Evolutionary conservation across 192 early-diverging fungal species (phyloP).

Genomic region (Coemansia sp.): DNA sequence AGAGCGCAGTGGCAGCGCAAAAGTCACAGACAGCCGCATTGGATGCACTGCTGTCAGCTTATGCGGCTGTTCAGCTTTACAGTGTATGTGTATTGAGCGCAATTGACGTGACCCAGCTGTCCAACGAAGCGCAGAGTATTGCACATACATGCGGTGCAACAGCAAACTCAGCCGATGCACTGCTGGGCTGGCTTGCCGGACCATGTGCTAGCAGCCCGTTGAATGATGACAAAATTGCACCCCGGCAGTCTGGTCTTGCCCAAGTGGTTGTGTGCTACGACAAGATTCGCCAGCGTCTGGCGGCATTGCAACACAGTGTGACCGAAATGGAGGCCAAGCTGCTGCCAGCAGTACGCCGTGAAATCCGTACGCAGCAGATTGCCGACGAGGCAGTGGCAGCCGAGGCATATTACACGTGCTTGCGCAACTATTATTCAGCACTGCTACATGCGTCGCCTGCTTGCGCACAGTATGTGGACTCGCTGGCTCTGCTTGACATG

Average conservation of each 20-base stretch:
- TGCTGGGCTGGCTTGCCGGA: neutral
- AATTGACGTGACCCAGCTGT: constrained; percentile 11
- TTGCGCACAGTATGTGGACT: constrained; percentile 16
- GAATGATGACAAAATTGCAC: too few relatives aligned
- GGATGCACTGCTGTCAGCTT: constrained; percentile 27
- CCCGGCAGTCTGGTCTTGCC: neutral
- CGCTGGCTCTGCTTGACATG: constrained; percentile 39
- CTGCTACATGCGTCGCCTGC: constrained; percentile 25
- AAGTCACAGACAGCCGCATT: constrained; percentile 28
- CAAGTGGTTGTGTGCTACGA: constrained; percentile 31
- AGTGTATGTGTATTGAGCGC: constrained; percentile 18
- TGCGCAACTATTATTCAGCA: constrained; percentile 38
- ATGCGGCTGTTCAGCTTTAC: constrained; percentile 30
- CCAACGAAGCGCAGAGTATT: constrained; percentile 17
- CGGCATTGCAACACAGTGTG: constrained; percentile 11
- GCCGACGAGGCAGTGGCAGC: constrained; percentile 24
- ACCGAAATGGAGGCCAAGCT: constrained; percentile 13
- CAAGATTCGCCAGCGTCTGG: constrained; percentile 26
- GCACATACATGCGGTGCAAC: neutral
- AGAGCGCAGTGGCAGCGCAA: constrained; percentile 19
- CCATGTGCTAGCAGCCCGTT: neutral
- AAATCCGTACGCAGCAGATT: constrained; percentile 17
- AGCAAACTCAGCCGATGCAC: neutral
- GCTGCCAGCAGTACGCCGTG: constrained; percentile 17
- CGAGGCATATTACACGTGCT: constrained; percentile 28